Evolutionary conservation across 345 rosid genomes (phyloP).

Genomic region (Diplotaxis tenuifolia): DNA sequence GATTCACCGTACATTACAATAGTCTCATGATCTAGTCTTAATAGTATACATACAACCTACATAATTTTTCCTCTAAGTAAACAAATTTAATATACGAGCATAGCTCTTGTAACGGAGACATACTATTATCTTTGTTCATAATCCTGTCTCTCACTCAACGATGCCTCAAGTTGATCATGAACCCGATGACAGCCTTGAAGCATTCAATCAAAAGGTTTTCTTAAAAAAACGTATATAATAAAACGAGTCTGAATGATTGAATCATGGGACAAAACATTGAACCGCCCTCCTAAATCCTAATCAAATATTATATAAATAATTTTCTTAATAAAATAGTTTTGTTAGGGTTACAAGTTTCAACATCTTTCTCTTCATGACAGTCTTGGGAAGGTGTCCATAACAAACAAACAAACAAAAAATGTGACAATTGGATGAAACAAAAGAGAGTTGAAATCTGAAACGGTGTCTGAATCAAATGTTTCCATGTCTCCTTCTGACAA

Average conservation of each 20-base stretch:
- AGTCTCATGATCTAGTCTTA: background rate
- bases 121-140: constrained; percentile 15
- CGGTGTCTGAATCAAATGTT: constrained; percentile 31
- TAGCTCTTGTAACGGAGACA: constrained; percentile 19
- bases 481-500: constrained; percentile 37
- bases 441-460: constrained; percentile 19
- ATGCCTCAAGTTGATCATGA: constrained; percentile 19
- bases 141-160: constrained; percentile 30
- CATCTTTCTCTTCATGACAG: constrained; percentile 11
- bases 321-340: background rate
- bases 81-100: constrained; percentile 4
- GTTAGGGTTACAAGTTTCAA: background rate
- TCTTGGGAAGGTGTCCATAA: constrained; percentile 26
- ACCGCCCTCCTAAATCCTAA: constrained; percentile 24
- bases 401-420: background rate
- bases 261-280: constrained; percentile 17
- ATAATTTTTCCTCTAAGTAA: background rate
- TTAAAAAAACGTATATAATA: background rate
- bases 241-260: background rate
- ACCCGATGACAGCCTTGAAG: constrained; percentile 22
- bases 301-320: background rate
- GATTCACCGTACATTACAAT: constrained; percentile 20
- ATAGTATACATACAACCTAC: background rate
- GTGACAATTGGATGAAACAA: constrained; percentile 26
- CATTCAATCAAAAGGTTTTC: background rate